phyloP scores from a whole-genome alignment of 768 basidiomycete genomes.

The Rhodocollybia butyracea region DNA sequence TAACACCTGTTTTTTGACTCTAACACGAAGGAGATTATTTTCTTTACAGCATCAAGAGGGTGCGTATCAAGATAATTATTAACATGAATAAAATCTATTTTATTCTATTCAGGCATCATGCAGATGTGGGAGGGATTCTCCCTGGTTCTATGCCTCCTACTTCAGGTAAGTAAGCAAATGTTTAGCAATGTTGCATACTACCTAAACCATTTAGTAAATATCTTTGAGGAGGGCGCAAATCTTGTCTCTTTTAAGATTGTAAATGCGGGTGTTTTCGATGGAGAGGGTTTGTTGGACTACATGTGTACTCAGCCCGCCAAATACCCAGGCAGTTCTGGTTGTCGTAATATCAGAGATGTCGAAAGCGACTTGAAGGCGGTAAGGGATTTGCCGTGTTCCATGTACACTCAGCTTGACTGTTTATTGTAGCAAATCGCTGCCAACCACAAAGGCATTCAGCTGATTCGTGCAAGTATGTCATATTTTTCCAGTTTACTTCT shows the following conservation, averaged over 20 bases:
- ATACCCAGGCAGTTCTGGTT: constrained; percentile 86
- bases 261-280: constrained; percentile 74
- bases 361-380: constrained; percentile 92
- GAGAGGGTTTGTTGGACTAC: constrained; percentile 66
- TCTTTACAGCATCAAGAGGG: constrained; percentile 93
- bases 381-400: constrained; percentile 22
- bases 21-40: constrained; percentile 69
- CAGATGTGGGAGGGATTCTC: constrained; percentile 89
- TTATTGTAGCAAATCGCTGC: constrained; percentile 80
- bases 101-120: no score
- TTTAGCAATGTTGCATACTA: no score
- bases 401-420: constrained; percentile 5
- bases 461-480: constrained; percentile 73
- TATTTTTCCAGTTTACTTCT: background rate
- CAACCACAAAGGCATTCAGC: constrained; percentile 87
- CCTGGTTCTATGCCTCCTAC: constrained; percentile 97
- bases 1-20: constrained; percentile 86
- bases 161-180: no score
- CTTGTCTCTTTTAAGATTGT: constrained; percentile 93
- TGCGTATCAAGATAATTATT: no score
- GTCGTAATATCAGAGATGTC: constrained; percentile 82
- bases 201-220: no score
- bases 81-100: no score
- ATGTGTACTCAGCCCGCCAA: constrained; percentile 80
- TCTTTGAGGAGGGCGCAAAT: constrained; percentile 93